phyloP scores from a whole-genome alignment of 2,329 filamentous ascomycete genomes.

The Ampelomyces quisqualis region DNA sequence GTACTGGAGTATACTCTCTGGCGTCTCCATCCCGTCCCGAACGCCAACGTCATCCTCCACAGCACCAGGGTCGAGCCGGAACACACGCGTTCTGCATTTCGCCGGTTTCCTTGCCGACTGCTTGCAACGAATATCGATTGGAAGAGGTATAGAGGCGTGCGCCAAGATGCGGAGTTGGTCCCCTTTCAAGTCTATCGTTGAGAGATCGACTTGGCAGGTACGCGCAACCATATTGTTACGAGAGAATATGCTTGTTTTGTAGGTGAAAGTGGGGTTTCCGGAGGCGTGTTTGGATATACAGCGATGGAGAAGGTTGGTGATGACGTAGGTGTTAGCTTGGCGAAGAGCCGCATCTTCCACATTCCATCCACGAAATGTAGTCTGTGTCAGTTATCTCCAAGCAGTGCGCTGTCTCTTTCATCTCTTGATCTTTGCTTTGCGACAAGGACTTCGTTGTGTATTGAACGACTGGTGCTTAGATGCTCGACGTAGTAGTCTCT shows the following conservation, averaged over 20 bases:
- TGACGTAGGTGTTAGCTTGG: constrained; percentile 8
- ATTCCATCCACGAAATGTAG: not conserved
- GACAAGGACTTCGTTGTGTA: not conserved
- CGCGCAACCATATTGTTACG: not conserved
- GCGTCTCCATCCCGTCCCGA: too few species aligned
- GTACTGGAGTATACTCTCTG: too few species aligned
- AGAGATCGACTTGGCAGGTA: not conserved
- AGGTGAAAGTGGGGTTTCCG: not conserved
- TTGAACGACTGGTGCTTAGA: not conserved
- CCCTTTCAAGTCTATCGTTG: not conserved
- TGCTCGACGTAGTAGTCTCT: not conserved
- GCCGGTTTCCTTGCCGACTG: constrained; percentile 16
- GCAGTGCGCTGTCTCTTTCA: too few species aligned
- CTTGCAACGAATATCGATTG: too few species aligned
- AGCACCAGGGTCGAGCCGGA: constrained; percentile 4
- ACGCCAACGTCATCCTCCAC: constrained; percentile 12
- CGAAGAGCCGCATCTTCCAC: constrained; percentile 2
- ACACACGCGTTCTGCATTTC: constrained; percentile 6
- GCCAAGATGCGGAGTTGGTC: constrained; percentile 5
- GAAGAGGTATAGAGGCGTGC: not conserved
- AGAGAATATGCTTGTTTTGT: not conserved
- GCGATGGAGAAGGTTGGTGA: not conserved
- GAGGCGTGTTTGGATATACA: not conserved
- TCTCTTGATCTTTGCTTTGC: too few species aligned
- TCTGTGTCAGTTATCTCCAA: not conserved